These are phyloP conservation scores for Erigeron philadelphicus DNA, from an alignment of 140 eudicot species.

Conservation along the genomic window DNA sequence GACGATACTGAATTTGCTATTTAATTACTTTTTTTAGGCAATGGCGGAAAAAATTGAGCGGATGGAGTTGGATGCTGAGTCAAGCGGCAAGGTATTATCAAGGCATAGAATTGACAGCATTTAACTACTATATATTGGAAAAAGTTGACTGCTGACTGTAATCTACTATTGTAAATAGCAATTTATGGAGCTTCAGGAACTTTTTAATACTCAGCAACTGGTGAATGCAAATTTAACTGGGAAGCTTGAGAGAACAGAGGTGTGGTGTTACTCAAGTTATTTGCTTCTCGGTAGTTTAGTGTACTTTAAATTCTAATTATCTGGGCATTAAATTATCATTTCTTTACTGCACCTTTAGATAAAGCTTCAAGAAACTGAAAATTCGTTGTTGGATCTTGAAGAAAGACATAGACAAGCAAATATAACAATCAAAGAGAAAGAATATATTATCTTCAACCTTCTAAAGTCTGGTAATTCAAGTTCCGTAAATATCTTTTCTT, in stretches of 20 bases:
- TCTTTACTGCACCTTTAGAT: conserved; percentile 34
- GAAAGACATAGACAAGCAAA: conserved; percentile 91
- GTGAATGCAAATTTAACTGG: conserved; percentile 61
- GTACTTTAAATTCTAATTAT: background rate
- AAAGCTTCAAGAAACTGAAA: conserved; percentile 91
- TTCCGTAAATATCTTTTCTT: background rate
- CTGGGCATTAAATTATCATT: conserved; percentile 3
- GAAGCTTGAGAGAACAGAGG: conserved; percentile 86
- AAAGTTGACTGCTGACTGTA: conserved; percentile 38
- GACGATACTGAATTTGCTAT: background rate
- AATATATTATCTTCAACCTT: conserved; percentile 74
- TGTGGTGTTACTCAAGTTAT: conserved; percentile 20
- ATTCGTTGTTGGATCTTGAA: conserved; percentile 86
- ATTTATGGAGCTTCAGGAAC: conserved; percentile 81
- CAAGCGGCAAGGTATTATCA: conserved; percentile 82
- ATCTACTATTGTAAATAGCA: conserved; percentile 45
- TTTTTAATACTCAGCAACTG: conserved; percentile 70
- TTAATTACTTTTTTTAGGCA: conserved; percentile 39
- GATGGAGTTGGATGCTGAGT: conserved; percentile 83
- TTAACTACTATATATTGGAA: conserved; percentile 20
- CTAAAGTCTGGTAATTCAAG: conserved; percentile 69
- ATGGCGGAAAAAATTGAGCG: conserved; percentile 90
- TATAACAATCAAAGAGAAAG: conserved; percentile 88
- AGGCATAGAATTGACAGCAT: background rate
- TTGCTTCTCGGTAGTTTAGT: background rate